Conservation (phyloP, 31 red algal species). For the Pterothamnion heteromorphum region DNA sequence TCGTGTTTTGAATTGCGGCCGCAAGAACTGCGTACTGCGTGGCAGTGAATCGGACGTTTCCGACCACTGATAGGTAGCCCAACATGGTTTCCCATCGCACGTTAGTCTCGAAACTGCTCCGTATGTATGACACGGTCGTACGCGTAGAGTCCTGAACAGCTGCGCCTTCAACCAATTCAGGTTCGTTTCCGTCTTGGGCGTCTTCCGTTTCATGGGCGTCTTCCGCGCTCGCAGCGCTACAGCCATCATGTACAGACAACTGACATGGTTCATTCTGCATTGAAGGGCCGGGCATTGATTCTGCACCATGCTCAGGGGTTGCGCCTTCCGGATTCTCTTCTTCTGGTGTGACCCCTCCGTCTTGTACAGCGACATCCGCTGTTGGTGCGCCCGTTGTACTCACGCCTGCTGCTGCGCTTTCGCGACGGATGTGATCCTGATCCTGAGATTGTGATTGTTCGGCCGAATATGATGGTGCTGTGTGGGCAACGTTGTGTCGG, state of each 20-base stretch:
- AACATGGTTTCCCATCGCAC: not conserved
- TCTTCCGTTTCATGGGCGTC: not conserved
- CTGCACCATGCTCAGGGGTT: too few species aligned
- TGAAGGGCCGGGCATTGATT: too few species aligned
- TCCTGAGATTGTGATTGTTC: not conserved
- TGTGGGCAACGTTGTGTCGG: not conserved
- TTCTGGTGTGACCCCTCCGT: not conserved
- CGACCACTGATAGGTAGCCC: not conserved
- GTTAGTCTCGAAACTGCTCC: not conserved
- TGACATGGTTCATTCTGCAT: too few species aligned
- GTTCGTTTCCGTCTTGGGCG: not conserved
- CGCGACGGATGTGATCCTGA: not conserved
- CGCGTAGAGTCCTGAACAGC: too few species aligned
- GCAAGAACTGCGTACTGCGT: too few species aligned
- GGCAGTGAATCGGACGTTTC: too few species aligned
- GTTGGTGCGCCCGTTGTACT: not conserved
- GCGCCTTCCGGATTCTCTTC: not conserved
- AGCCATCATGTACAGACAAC: not conserved
- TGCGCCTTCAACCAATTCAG: not conserved
- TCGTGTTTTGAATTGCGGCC: too few species aligned
- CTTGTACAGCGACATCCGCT: not conserved
- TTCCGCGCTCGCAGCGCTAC: not conserved
- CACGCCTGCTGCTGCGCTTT: too few species aligned
- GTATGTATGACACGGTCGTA: not conserved
- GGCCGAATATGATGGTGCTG: not conserved